Conservation (phyloP, 2,329 filamentous ascomycete species). For the Bipolaris oryzae region DNA sequence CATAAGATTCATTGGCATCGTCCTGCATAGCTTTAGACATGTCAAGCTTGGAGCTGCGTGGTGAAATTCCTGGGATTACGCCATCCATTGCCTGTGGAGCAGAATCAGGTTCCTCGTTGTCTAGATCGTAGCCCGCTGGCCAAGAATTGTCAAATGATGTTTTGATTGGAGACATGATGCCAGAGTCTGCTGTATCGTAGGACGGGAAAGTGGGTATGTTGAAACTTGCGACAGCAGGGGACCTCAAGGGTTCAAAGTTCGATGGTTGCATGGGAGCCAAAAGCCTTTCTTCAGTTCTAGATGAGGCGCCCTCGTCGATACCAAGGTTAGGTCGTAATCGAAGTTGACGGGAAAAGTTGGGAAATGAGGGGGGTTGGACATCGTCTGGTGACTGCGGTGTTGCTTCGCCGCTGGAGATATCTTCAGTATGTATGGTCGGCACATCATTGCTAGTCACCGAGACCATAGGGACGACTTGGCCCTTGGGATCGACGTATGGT, state of each 20-base stretch:
- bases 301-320: constrained; percentile 19
- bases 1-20: constrained; percentile 23
- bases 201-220: constrained; percentile 24
- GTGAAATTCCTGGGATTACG: constrained; percentile 29
- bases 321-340: constrained; percentile 33
- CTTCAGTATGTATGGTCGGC: constrained; percentile 11
- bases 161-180: constrained; percentile 38
- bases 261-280: constrained; percentile 27
- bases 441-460: constrained; percentile 38
- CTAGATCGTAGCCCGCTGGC: constrained; percentile 34
- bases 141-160: constrained; percentile 41
- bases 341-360: constrained; percentile 50
- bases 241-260: constrained; percentile 33
- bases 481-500: constrained; percentile 48
- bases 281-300: constrained; percentile 19
- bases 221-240: constrained; percentile 32
- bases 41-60: constrained; percentile 32
- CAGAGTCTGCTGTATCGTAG: constrained; percentile 21
- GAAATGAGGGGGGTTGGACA: constrained; percentile 29
- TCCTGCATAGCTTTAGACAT: constrained; percentile 16
- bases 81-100: constrained; percentile 18
- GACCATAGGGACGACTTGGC: constrained; percentile 46
- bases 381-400: constrained; percentile 17
- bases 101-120: constrained; percentile 17
- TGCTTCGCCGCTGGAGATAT: constrained; percentile 17